Evolutionary conservation across 768 basidiomycete genomes (phyloP).

Genomic region (Tulasnella sp.): DNA sequence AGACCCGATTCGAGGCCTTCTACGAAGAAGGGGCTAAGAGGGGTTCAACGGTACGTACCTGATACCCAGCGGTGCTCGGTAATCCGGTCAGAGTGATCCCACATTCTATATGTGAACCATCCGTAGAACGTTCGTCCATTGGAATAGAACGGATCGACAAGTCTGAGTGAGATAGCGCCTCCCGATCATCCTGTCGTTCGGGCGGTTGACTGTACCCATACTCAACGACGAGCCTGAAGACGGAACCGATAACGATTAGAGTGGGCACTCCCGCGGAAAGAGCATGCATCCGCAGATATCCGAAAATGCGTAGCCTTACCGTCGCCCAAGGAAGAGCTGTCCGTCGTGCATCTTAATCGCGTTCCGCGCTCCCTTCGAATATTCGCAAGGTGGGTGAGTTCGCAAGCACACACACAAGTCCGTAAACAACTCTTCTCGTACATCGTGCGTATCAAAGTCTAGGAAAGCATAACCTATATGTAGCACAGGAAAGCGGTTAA

Average conservation of each 20-base stretch:
- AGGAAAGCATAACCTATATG: neutral
- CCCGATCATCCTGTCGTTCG: neutral
- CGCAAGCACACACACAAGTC: neutral
- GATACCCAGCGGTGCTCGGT: neutral
- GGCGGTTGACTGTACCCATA: neutral
- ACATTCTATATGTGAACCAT: neutral
- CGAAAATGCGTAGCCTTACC: neutral
- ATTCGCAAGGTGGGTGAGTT: no score
- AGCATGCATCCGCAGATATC: neutral
- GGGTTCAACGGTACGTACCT: neutral
- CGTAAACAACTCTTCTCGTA: neutral
- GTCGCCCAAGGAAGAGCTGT: neutral
- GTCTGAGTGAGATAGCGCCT: neutral
- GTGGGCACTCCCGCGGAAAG: neutral
- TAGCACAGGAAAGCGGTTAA: neutral
- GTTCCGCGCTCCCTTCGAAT: neutral
- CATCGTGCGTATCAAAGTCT: neutral
- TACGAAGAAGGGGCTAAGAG: neutral
- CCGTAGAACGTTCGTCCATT: neutral
- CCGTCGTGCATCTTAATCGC: neutral
- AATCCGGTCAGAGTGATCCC: neutral
- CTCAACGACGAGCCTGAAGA: neutral
- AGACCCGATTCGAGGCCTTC: neutral
- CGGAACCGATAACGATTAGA: neutral
- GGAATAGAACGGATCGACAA: neutral